Evolutionary conservation across 345 rosid species (phyloP).

Genomic region (Acer yangbiense): DNA sequence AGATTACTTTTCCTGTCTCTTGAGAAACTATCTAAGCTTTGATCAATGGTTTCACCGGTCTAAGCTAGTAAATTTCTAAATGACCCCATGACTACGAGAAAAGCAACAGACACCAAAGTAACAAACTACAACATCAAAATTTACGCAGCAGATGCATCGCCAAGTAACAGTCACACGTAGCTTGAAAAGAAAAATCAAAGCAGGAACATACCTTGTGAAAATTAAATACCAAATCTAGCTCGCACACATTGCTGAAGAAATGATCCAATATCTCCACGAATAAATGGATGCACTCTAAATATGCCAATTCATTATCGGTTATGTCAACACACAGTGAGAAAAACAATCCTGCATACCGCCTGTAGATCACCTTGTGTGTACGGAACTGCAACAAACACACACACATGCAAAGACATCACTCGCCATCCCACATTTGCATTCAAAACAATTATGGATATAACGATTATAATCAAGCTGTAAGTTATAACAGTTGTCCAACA

Average conservation of each 20-base stretch:
- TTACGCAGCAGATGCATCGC: background rate
- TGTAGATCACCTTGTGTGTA: constrained; percentile 90
- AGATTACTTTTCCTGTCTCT: background rate
- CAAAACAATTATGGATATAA: background rate
- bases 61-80: background rate
- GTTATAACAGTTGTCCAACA: background rate
- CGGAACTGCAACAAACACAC: constrained; percentile 61
- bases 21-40: background rate
- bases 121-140: background rate
- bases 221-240: constrained; percentile 94
- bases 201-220: constrained; percentile 76
- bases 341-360: constrained; percentile 94
- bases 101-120: background rate
- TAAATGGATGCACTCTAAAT: constrained; percentile 89
- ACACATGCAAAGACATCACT: background rate
- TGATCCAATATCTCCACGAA: constrained; percentile 97
- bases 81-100: background rate
- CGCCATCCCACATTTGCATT: background rate
- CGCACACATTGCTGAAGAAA: constrained; percentile 99
- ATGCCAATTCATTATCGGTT: constrained; percentile 92
- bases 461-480: background rate
- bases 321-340: constrained; percentile 96
- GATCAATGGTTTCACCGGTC: background rate
- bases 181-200: background rate
- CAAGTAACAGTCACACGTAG: background rate